These are phyloP conservation scores for Podospora sp. DNA, from an alignment of 495 filamentous ascomycete species.

Conservation along the genomic window DNA sequence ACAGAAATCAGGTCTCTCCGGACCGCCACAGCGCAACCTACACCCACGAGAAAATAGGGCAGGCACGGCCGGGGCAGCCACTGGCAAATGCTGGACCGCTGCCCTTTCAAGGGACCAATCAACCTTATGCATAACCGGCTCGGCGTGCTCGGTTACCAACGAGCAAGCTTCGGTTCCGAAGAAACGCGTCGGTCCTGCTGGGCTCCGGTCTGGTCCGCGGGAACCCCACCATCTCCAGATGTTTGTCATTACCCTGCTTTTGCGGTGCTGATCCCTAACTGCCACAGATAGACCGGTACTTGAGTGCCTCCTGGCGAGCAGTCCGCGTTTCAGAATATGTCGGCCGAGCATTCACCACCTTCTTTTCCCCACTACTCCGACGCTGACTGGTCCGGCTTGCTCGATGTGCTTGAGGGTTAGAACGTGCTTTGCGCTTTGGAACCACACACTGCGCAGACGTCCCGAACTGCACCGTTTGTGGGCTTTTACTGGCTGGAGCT, in stretches of 20 bases:
- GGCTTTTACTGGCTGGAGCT: background rate
- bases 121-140: slow-evolving; percentile 8
- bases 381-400: slow-evolving; percentile 5
- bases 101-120: slow-evolving; percentile 3
- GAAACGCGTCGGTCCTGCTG: background rate
- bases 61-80: background rate
- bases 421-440: background rate
- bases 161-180: slow-evolving; percentile 11
- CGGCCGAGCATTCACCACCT: background rate
- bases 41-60: background rate
- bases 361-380: slow-evolving; percentile 6
- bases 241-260: background rate
- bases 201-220: background rate
- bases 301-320: background rate
- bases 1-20: slow-evolving; percentile 8
- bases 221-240: background rate
- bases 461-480: slow-evolving; percentile 5
- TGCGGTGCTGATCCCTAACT: background rate
- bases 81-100: background rate
- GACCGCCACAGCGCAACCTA: background rate
- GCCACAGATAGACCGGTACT: background rate
- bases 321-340: slow-evolving; percentile 12
- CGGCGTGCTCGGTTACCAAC: slow-evolving; percentile 5
- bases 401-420: no score
- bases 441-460: slow-evolving; percentile 1